Percentiles rank a stretch among this genome's conserved stretches.
phyloP scores from a whole-genome alignment of 306 rosid genomes.

The Chamaecrista fasciculata region DNA sequence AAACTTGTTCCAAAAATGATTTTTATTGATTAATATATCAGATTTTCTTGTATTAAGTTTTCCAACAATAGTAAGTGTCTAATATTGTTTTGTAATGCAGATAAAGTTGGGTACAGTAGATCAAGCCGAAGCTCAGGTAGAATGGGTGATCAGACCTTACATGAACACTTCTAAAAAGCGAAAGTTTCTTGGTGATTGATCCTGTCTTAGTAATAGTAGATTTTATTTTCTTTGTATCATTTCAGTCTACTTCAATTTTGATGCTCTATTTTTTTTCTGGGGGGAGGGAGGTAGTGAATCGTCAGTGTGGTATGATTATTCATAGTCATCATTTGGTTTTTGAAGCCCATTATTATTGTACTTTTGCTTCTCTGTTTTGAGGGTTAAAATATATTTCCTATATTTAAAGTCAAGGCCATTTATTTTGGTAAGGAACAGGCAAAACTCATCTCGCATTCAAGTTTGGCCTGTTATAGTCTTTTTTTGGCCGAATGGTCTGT shows the following conservation, averaged over 20 bases:
- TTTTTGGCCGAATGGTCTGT: too few relatives aligned
- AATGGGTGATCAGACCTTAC: conserved; percentile 79
- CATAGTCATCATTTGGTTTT: too few relatives aligned
- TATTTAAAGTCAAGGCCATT: too few relatives aligned
- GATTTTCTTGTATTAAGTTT: background rate
- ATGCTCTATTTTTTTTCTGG: background rate
- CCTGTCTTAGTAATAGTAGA: background rate
- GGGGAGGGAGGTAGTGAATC: background rate
- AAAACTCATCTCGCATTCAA: too few relatives aligned
- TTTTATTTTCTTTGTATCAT: background rate
- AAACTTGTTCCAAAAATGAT: background rate
- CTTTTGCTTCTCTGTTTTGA: too few relatives aligned
- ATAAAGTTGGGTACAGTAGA: conserved; percentile 82
- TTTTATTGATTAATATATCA: background rate
- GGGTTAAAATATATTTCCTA: too few relatives aligned
- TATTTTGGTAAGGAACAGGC: too few relatives aligned
- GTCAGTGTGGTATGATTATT: too few relatives aligned
- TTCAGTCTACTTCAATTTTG: background rate
- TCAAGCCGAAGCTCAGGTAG: conserved; percentile 73
- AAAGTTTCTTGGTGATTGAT: conserved; percentile 59
- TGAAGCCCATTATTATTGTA: too few relatives aligned
- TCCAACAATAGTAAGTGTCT: background rate
- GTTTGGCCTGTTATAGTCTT: too few relatives aligned
- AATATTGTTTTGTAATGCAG: conserved; percentile 38
- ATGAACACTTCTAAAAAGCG: conserved; percentile 75